Conservation (phyloP, 73 alveolate species). For the Stentor roeselii region DNA sequence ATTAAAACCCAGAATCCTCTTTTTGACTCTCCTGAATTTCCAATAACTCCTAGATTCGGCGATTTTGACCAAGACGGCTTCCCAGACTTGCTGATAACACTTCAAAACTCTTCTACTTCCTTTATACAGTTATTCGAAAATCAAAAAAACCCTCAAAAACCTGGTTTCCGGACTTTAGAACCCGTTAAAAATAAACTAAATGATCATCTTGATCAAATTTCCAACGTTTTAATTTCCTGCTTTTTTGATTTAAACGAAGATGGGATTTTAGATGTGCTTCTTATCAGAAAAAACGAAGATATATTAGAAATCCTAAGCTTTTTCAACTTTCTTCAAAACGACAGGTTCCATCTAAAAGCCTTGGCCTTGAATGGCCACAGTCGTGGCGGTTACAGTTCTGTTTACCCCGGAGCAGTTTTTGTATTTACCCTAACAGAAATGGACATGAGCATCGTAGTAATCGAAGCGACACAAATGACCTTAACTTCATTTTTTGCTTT, state of each 20-base stretch:
- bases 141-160: neutral
- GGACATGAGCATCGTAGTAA: neutral
- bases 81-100: constrained; percentile 58
- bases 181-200: neutral
- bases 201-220: neutral
- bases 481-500: constrained; percentile 3
- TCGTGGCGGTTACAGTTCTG: neutral
- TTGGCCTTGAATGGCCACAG: constrained; percentile 10
- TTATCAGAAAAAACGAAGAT: neutral
- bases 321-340: neutral
- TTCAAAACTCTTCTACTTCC: neutral
- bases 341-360: constrained; percentile 15
- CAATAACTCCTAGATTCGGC: constrained; percentile 55
- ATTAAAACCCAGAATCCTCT: too few relatives aligned
- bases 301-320: neutral
- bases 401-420: constrained; percentile 22
- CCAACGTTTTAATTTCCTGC: neutral
- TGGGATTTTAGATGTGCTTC: neutral
- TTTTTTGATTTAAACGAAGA: constrained; percentile 18
- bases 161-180: neutral
- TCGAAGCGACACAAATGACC: constrained; percentile 12
- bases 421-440: constrained; percentile 2
- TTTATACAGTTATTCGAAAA: neutral
- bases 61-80: constrained; percentile 64
- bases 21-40: constrained; percentile 37